phyloP scores from a whole-genome alignment of 495 filamentous ascomycete species.

The Parmelia sp. region DNA sequence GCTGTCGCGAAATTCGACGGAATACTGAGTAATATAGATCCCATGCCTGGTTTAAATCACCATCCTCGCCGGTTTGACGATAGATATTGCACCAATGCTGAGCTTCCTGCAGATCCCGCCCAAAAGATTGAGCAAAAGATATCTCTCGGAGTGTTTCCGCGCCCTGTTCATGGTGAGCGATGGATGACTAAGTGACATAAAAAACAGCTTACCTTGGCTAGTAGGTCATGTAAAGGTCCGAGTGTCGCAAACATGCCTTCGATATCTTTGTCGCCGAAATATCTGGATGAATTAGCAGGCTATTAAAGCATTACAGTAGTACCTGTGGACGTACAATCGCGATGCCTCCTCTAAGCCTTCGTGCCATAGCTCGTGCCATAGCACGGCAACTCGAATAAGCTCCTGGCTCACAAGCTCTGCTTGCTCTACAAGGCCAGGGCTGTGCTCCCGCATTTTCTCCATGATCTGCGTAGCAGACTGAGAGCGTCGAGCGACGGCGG shows the following conservation, averaged over 20 bases:
- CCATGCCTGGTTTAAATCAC: constrained; percentile 96
- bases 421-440: constrained; percentile 87
- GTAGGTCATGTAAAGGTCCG: constrained; percentile 81
- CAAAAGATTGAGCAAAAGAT: constrained; percentile 96
- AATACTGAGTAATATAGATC: constrained; percentile 98
- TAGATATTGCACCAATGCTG: constrained; percentile 94
- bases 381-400: constrained; percentile 88
- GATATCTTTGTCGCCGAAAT: constrained; percentile 92
- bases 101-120: constrained; percentile 87
- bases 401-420: constrained; percentile 91
- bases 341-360: constrained; percentile 98
- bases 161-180: constrained; percentile 42
- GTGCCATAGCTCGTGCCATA: constrained; percentile 99
- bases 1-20: constrained; percentile 87
- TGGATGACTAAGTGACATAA: background rate
- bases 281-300: constrained; percentile 29
- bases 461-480: constrained; percentile 86
- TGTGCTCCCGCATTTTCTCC: constrained; percentile 96
- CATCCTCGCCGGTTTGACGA: constrained; percentile 74
- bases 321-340: constrained; percentile 48
- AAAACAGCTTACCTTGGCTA: constrained; percentile 51
- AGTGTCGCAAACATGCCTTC: constrained; percentile 94
- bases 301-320: background rate
- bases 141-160: constrained; percentile 91
- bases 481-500: constrained; percentile 68